Percentiles rank a stretch among this genome's conserved stretches.
These are phyloP conservation scores for Trichoderma koningii DNA, from an alignment of 2,329 filamentous ascomycete species.

Conservation along the genomic window DNA sequence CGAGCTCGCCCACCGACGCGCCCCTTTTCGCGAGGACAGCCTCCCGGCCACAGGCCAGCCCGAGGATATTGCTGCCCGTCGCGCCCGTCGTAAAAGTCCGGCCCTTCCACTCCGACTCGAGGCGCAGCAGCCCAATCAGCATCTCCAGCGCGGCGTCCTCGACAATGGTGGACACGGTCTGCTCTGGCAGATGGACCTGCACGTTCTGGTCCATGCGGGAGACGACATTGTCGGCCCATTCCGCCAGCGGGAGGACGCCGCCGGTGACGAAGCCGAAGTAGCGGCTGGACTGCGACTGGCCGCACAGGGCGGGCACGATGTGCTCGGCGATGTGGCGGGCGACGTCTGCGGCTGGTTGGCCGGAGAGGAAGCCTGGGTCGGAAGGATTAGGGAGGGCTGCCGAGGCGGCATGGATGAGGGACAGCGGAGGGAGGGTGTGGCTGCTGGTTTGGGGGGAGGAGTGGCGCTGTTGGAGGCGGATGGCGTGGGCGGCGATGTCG, in stretches of 20 bases:
- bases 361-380: slow-evolving; percentile 39
- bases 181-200: slow-evolving; percentile 74
- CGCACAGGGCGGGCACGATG: slow-evolving; percentile 64
- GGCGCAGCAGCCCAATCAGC: slow-evolving; percentile 65
- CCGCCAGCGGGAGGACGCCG: slow-evolving; percentile 74
- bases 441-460: slow-evolving; percentile 14
- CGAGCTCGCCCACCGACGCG: slow-evolving; percentile 65
- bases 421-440: slow-evolving; percentile 42
- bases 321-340: slow-evolving; percentile 48
- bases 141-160: slow-evolving; percentile 73
- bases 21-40: slow-evolving; percentile 49
- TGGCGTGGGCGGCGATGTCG: slow-evolving; percentile 32
- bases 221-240: slow-evolving; percentile 83
- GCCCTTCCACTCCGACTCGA: slow-evolving; percentile 58
- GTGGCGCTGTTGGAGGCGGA: slow-evolving; percentile 33
- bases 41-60: slow-evolving; percentile 68
- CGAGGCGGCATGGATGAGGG: slow-evolving; percentile 42
- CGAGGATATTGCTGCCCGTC: slow-evolving; percentile 80
- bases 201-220: slow-evolving; percentile 81
- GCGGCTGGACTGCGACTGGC: slow-evolving; percentile 62
- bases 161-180: slow-evolving; percentile 74
- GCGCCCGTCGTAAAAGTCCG: slow-evolving; percentile 61
- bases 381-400: slow-evolving; percentile 43
- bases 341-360: slow-evolving; percentile 36
- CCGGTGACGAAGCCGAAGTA: slow-evolving; percentile 94